Percentiles rank a stretch among this genome's conserved stretches.
Conservation (phyloP, 352 stramenopile genomes). For the Globisporangium recalcitrans region DNA sequence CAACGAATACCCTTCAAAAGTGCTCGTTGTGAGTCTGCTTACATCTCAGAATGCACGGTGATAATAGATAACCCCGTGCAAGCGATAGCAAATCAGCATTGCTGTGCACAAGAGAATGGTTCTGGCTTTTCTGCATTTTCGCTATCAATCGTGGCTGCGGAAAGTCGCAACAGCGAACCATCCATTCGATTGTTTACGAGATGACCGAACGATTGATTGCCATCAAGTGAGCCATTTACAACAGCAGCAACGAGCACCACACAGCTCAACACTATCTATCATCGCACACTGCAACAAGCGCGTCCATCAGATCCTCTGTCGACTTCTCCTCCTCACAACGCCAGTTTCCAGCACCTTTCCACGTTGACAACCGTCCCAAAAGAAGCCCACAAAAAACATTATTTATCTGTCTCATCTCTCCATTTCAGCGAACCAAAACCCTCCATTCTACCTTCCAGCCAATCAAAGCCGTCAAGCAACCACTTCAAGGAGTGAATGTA, state of each 20-base stretch:
- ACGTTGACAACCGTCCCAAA: not conserved
- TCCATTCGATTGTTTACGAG: not conserved
- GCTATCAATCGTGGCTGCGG: not conserved
- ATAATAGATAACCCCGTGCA: not conserved
- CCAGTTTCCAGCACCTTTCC: not conserved
- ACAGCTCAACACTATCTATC: not conserved
- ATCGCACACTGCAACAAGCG: no score
- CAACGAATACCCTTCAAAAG: no score
- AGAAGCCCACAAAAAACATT: not conserved
- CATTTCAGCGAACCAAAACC: not conserved
- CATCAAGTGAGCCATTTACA: not conserved
- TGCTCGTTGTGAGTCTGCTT: no score
- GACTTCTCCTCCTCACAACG: not conserved
- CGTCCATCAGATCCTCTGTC: not conserved
- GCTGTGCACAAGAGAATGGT: not conserved
- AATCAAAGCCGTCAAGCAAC: not conserved
- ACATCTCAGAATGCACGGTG: no score
- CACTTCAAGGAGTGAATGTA: not conserved
- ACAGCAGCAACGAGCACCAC: not conserved
- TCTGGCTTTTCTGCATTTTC: not conserved
- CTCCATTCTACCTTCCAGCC: not conserved
- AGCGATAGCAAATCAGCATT: not conserved
- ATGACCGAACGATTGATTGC: not conserved
- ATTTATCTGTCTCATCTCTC: not conserved
- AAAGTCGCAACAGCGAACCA: not conserved